A percentile compares a stretch with the other conserved stretches of the same genome.
phyloP scores from a whole-genome alignment of 768 basidiomycete genomes.

The Leucocoprinus leucothites region DNA sequence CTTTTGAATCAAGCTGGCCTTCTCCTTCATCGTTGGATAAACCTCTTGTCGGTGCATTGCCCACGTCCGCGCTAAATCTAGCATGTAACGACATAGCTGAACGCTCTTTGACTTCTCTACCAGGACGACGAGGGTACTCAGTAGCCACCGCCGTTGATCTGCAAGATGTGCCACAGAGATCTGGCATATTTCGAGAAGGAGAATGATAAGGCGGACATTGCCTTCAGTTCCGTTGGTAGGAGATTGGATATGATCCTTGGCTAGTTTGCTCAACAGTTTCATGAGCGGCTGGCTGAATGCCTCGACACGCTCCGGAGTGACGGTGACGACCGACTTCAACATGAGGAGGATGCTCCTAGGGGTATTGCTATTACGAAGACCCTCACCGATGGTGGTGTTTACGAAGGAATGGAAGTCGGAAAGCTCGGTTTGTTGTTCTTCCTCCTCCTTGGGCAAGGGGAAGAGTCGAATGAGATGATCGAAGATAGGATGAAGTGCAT shows the following conservation, averaged over 20 bases:
- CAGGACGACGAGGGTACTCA: slow-evolving; percentile 74
- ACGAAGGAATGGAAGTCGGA: slow-evolving; percentile 79
- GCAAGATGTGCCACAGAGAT: slow-evolving; percentile 75
- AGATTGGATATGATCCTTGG: slow-evolving; percentile 81
- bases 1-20: slow-evolving; percentile 82
- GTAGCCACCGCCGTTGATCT: slow-evolving; percentile 81
- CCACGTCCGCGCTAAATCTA: slow-evolving; percentile 88
- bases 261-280: slow-evolving; percentile 80
- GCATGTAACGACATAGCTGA: slow-evolving; percentile 75
- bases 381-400: slow-evolving; percentile 71
- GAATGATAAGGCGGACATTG: slow-evolving; percentile 61
- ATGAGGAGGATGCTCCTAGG: slow-evolving; percentile 82
- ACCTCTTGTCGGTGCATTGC: slow-evolving; percentile 82
- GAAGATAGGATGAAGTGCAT: slow-evolving; percentile 78
- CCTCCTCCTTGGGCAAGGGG: slow-evolving; percentile 76
- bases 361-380: slow-evolving; percentile 67
- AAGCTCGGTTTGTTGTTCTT: slow-evolving; percentile 69
- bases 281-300: slow-evolving; percentile 71
- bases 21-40: slow-evolving; percentile 94
- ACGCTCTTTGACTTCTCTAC: slow-evolving; percentile 87
- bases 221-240: slow-evolving; percentile 52
- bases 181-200: slow-evolving; percentile 87
- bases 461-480: slow-evolving; percentile 74
- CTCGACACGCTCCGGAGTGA: slow-evolving; percentile 81
- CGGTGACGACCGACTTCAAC: slow-evolving; percentile 80